phyloP scores from a whole-genome alignment of 306 rosid species.

The Bauhinia variegata region DNA sequence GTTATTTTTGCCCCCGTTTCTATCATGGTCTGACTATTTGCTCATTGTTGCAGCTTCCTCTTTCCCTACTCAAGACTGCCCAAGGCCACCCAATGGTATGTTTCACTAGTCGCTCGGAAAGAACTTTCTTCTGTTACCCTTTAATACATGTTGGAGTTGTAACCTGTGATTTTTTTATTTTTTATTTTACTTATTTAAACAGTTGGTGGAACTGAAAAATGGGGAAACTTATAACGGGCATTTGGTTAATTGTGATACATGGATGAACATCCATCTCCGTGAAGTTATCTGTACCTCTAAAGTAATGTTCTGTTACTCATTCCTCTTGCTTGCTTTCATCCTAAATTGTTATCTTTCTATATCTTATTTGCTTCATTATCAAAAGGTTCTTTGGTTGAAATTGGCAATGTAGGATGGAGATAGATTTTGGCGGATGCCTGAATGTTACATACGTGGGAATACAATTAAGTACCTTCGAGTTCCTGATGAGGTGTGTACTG shows the following conservation, averaged over 20 bases:
- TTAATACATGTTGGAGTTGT: slow-evolving; percentile 31
- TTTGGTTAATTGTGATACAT: slow-evolving; percentile 96
- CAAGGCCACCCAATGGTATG: slow-evolving; percentile 3
- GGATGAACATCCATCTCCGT: slow-evolving; percentile 99
- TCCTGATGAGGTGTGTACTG: slow-evolving; percentile 84
- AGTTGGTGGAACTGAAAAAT: slow-evolving; percentile 95
- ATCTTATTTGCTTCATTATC: slow-evolving; percentile 7
- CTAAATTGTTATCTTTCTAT: neutral
- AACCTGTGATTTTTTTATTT: slow-evolving; percentile 20
- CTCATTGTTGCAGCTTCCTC: slow-evolving; percentile 1
- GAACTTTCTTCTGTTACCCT: neutral
- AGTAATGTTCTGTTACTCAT: slow-evolving; percentile 42
- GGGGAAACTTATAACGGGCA: slow-evolving; percentile 99
- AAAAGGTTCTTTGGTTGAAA: slow-evolving; percentile 5
- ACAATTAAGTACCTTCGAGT: slow-evolving; percentile 96
- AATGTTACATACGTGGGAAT: slow-evolving; percentile 94
- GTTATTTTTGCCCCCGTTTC: neutral
- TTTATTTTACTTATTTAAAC: slow-evolving; percentile 41
- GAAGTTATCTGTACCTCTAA: slow-evolving; percentile 98
- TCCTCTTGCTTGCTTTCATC: neutral
- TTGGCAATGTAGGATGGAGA: slow-evolving; percentile 83
- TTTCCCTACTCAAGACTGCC: slow-evolving; percentile 1
- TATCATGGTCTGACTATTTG: neutral
- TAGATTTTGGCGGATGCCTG: slow-evolving; percentile 99
- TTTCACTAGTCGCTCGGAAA: neutral